These are phyloP conservation scores for Globisporangium acanthophoron DNA, from an alignment of 352 stramenopile genomes.

Conservation along the genomic window DNA sequence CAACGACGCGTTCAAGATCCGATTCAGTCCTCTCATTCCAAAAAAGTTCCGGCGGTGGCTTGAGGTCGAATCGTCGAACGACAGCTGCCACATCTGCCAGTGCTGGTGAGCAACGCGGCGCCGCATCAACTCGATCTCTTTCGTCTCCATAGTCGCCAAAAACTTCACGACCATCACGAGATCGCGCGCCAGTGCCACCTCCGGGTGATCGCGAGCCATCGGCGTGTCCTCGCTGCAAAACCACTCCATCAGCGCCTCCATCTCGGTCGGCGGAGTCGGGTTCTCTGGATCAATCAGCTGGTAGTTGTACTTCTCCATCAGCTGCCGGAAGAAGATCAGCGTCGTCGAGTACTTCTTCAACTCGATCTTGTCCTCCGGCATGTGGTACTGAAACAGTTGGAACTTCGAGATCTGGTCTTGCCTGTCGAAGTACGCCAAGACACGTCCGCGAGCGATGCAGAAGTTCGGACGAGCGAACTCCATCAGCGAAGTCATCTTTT, in stretches of 20 bases:
- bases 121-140: conserved; percentile 86
- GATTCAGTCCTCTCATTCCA: conserved; percentile 57
- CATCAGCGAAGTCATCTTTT: conserved; percentile 73
- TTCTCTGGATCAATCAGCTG: conserved; percentile 78
- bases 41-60: conserved; percentile 78
- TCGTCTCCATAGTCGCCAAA: conserved; percentile 86
- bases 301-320: conserved; percentile 86
- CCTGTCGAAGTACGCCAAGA: conserved; percentile 79
- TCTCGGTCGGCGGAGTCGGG: conserved; percentile 79
- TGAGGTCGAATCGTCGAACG: conserved; percentile 79
- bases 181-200: conserved; percentile 75
- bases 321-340: conserved; percentile 76
- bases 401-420: conserved; percentile 49
- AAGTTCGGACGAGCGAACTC: conserved; percentile 80
- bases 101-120: conserved; percentile 63
- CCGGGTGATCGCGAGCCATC: conserved; percentile 76
- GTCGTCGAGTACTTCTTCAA: conserved; percentile 87
- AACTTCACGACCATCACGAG: conserved; percentile 87
- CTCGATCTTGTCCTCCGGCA: conserved; percentile 86
- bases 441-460: conserved; percentile 58
- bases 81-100: conserved; percentile 88
- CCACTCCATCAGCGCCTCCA: conserved; percentile 90
- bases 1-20: conserved; percentile 53
- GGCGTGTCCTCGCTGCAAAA: conserved; percentile 74
- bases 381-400: conserved; percentile 84